Evolutionary conservation across 257 asterid genomes (phyloP).

Genomic region (Agastache rugosa): DNA sequence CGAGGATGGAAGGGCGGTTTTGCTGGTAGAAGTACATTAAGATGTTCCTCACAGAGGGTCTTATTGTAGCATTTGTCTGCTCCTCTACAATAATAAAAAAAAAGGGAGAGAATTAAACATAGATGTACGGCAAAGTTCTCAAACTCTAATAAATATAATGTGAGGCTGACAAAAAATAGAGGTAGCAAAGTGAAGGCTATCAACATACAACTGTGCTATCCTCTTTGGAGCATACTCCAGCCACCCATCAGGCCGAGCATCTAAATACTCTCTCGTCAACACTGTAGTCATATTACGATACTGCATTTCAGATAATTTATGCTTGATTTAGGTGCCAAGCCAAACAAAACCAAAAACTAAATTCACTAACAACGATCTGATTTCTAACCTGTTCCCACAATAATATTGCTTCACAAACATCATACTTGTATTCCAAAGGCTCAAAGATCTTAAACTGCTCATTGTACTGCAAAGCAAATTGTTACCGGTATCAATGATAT

Average conservation of each 20-base stretch:
- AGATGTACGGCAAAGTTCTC: constrained; percentile 1
- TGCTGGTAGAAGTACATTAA: constrained; percentile 83
- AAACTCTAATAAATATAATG: constrained; percentile 20
- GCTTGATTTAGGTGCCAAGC: constrained; percentile 38
- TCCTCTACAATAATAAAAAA: constrained; percentile 58
- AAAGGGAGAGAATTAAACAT: constrained; percentile 10
- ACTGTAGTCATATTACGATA: constrained; percentile 99
- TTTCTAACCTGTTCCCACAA: constrained; percentile 94
- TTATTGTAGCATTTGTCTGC: constrained; percentile 84
- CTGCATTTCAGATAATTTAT: constrained; percentile 69
- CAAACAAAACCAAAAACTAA: constrained; percentile 24
- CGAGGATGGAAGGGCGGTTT: constrained; percentile 96
- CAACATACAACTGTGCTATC: constrained; percentile 88
- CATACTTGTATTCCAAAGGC: constrained; percentile 92
- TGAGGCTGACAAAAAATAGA: constrained; percentile 24
- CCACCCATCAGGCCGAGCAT: constrained; percentile 98
- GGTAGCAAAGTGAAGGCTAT: constrained; percentile 31
- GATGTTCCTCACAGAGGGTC: constrained; percentile 93
- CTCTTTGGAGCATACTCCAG: constrained; percentile 90
- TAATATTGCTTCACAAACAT: constrained; percentile 86
- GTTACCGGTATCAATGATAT: constrained; percentile 18
- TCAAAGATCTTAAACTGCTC: constrained; percentile 86
- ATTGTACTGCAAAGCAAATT: constrained; percentile 71
- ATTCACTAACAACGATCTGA: constrained; percentile 9
- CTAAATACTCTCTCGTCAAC: constrained; percentile 93